A percentile compares a stretch with the other conserved stretches of the same genome.
Evolutionary conservation across 139 green algal genomes (phyloP).

Genomic region (Haematococcus sp.): DNA sequence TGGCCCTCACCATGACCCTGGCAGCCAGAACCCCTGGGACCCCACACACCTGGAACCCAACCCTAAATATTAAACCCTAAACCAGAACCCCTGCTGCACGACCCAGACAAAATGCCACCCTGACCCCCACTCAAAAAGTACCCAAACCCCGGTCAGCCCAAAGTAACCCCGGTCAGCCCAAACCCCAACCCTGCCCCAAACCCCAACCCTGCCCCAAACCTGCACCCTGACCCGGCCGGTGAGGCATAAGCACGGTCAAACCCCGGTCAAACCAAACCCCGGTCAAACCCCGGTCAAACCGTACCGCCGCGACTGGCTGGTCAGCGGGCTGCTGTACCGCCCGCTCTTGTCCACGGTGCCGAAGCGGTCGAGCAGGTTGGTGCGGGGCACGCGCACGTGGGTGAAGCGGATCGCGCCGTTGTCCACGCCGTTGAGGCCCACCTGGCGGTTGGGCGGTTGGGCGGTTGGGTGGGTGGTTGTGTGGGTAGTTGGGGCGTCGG

Average conservation of each 20-base stretch:
- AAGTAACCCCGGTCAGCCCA: background rate
- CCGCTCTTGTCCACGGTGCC: conserved; percentile 73
- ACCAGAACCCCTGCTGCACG: no score
- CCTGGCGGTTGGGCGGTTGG: conserved; percentile 43
- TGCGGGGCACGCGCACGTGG: conserved; percentile 67
- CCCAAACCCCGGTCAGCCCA: background rate
- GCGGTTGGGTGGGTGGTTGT: no score
- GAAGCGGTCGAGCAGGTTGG: conserved; percentile 81
- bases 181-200: background rate
- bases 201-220: background rate
- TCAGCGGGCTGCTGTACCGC: conserved; percentile 64
- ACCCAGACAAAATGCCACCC: no score
- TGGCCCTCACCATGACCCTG: no score
- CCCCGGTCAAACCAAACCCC: background rate
- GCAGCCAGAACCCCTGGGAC: no score
- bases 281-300: background rate
- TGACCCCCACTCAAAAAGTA: background rate
- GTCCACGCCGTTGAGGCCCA: conserved; percentile 89
- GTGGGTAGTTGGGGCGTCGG: no score
- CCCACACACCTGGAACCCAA: no score
- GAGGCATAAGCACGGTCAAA: no score
- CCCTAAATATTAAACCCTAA: no score
- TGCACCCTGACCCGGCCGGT: no score
- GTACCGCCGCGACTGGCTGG: conserved; percentile 46
- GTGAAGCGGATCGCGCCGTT: conserved; percentile 88